Percentiles rank a stretch among this genome's conserved stretches.
Conservation (phyloP, 2,329 filamentous ascomycete species). For the Plenodomus lindquistii region DNA sequence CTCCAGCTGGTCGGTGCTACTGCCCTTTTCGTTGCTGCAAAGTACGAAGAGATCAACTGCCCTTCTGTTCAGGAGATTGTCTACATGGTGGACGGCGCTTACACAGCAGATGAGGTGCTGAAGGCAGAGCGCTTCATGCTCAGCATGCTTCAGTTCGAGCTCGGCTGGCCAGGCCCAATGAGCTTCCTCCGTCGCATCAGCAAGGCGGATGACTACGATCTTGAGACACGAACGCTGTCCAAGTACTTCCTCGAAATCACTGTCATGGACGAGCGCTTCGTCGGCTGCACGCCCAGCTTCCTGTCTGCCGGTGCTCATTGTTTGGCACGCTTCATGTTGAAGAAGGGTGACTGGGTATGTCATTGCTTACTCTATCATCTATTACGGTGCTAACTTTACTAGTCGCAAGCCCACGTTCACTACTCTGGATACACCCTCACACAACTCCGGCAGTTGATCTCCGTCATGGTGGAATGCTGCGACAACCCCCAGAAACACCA, state of each 20-base stretch:
- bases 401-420: conserved; percentile 83
- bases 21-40: conserved; percentile 92
- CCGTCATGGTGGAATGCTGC: conserved; percentile 85
- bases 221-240: conserved; percentile 90
- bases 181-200: conserved; percentile 95
- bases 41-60: conserved; percentile 99
- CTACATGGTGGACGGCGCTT: conserved; percentile 96
- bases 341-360: conserved; percentile 91
- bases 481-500: conserved; percentile 81
- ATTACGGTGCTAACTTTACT: conserved; percentile 40
- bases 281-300: conserved; percentile 87
- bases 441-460: conserved; percentile 78
- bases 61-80: conserved; percentile 94
- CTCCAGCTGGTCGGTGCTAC: conserved; percentile 95
- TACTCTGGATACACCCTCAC: conserved; percentile 91
- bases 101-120: conserved; percentile 86
- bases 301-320: conserved; percentile 91
- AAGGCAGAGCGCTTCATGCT: conserved; percentile 99
- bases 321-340: conserved; percentile 82
- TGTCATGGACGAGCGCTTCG: conserved; percentile 97
- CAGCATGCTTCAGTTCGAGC: conserved; percentile 91
- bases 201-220: conserved; percentile 97
- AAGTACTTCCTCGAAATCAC: conserved; percentile 98
- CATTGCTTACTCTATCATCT: neutral
- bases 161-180: conserved; percentile 99